A percentile compares a stretch with the other conserved stretches of the same genome.
Evolutionary conservation across 1,284 basidiomycete species (phyloP).

Genomic region (Austroboletus niveus): DNA sequence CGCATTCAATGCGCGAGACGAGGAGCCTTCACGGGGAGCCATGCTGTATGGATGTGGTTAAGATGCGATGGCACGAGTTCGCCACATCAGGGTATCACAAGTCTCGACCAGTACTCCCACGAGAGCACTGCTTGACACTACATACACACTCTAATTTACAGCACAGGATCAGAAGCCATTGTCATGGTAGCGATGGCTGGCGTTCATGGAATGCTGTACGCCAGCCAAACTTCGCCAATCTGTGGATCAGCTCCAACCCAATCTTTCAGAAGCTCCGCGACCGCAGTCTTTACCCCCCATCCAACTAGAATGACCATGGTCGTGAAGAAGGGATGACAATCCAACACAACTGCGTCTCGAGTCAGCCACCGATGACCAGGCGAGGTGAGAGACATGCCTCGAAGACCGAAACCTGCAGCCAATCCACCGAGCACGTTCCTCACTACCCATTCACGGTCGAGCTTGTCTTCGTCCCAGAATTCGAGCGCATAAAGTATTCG

Average conservation of each 20-base stretch:
- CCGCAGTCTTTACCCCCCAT: slow-evolving; percentile 71
- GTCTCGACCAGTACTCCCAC: slow-evolving; percentile 19
- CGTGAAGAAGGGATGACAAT: slow-evolving; percentile 74
- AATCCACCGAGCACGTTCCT: slow-evolving; percentile 84
- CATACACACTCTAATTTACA: neutral
- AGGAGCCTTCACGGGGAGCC: slow-evolving; percentile 39
- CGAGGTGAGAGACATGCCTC: slow-evolving; percentile 39
- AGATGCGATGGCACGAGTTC: neutral
- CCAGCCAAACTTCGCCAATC: slow-evolving; percentile 62
- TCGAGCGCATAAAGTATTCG: slow-evolving; percentile 41
- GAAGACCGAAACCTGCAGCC: slow-evolving; percentile 70
- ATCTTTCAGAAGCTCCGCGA: slow-evolving; percentile 56
- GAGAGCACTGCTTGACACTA: too few relatives aligned
- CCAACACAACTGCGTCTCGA: slow-evolving; percentile 60
- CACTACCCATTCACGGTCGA: slow-evolving; percentile 84
- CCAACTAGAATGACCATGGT: slow-evolving; percentile 75
- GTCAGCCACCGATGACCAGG: slow-evolving; percentile 22
- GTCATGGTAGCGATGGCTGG: neutral
- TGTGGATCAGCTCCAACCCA: slow-evolving; percentile 60
- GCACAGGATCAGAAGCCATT: neutral
- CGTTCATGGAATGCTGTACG: slow-evolving; percentile 70
- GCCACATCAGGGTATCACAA: slow-evolving; percentile 18
- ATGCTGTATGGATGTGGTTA: slow-evolving; percentile 18
- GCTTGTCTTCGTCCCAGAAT: slow-evolving; percentile 60
- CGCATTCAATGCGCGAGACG: slow-evolving; percentile 66